Conservation (phyloP, 2,329 filamentous ascomycete species). For the Albifimbria verrucaria region DNA sequence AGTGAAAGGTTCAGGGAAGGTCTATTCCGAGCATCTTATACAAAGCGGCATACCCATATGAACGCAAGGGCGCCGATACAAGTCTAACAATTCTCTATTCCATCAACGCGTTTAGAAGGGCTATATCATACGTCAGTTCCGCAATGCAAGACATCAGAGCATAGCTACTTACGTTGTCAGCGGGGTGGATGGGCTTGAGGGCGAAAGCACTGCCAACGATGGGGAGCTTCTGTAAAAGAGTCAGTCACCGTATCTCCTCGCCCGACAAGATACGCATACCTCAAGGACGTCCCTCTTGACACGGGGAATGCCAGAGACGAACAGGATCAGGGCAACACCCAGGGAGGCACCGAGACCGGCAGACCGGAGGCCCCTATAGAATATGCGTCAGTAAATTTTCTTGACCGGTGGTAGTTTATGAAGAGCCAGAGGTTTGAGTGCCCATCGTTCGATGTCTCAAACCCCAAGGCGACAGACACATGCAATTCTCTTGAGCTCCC, state of each 20-base stretch:
- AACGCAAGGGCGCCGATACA: conserved; percentile 21
- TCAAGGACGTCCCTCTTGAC: conserved; percentile 57
- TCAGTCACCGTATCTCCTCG: conserved; percentile 17
- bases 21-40: conserved; percentile 38
- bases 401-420: too few species aligned
- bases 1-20: conserved; percentile 18
- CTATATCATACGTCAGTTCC: too few species aligned
- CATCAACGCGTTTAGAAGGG: conserved; percentile 36
- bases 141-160: too few species aligned
- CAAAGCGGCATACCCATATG: conserved; percentile 25
- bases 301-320: conserved; percentile 59
- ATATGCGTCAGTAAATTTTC: too few species aligned
- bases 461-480: too few species aligned
- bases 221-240: conserved; percentile 49
- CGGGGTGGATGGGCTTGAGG: conserved; percentile 49
- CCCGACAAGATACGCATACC: conserved; percentile 31
- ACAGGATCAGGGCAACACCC: conserved; percentile 56
- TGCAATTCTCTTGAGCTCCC: too few species aligned
- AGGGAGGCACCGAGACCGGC: conserved; percentile 56
- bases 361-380: conserved; percentile 45
- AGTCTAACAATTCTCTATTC: conserved; percentile 20
- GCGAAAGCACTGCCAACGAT: conserved; percentile 48
- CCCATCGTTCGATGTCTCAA: too few species aligned
- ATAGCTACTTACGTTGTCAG: conserved; percentile 63
- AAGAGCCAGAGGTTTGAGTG: too few species aligned